These are phyloP conservation scores for Angomonas deanei DNA, from an alignment of 208 protist species.

Conservation along the genomic window DNA sequence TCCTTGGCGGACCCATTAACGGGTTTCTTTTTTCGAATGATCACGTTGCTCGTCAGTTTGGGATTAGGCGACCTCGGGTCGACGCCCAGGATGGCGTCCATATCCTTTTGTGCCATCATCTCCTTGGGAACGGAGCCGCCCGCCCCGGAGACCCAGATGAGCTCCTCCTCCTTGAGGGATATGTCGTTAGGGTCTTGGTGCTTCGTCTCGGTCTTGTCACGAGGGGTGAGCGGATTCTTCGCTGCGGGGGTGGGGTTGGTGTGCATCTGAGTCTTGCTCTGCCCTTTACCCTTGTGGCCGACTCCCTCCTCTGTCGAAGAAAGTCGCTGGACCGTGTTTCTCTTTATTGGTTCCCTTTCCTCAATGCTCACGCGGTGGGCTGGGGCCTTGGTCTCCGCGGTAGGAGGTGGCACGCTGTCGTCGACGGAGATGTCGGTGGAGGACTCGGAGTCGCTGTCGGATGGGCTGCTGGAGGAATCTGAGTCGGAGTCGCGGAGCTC, in stretches of 20 bases:
- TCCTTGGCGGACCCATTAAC: no score
- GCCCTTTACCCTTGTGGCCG: no score
- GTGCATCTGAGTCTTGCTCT: no score
- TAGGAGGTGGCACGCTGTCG: neutral
- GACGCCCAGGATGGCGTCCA: neutral
- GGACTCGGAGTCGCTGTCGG: neutral
- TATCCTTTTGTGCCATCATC: neutral
- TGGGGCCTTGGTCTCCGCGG: neutral
- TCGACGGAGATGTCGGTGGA: neutral
- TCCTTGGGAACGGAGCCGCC: neutral
- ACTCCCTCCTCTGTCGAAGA: no score
- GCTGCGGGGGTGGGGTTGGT: neutral
- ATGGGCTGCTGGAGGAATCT: neutral
- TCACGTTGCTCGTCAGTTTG: neutral
- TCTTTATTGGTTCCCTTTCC: no score
- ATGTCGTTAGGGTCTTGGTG: neutral
- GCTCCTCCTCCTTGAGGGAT: neutral
- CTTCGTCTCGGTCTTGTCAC: neutral
- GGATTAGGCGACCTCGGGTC: neutral
- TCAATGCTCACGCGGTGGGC: neutral
- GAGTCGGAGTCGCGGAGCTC: neutral
- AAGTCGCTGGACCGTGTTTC: no score
- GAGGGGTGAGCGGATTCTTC: neutral
- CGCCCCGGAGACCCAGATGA: conserved; percentile 15
- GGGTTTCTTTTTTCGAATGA: neutral